phyloP scores from a whole-genome alignment of 352 stramenopile genomes.

The Phytopythium chamaehyphon region DNA sequence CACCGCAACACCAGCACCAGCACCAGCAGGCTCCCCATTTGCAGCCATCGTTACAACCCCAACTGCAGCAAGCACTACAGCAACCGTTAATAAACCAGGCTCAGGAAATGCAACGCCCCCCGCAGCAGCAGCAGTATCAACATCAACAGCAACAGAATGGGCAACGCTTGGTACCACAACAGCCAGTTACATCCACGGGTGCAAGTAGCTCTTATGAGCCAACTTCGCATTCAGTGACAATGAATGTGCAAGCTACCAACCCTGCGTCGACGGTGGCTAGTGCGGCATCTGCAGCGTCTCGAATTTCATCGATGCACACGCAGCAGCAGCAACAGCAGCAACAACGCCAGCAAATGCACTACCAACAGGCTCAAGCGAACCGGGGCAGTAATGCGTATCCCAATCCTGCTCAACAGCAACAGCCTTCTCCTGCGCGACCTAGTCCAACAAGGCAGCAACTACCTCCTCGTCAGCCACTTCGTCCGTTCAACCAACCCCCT shows the following conservation, averaged over 20 bases:
- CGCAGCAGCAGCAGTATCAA: slow-evolving; percentile 4
- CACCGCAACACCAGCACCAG: slow-evolving; percentile 3
- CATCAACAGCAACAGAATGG: slow-evolving; percentile 22
- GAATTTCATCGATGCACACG: slow-evolving; percentile 30
- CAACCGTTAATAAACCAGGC: neutral
- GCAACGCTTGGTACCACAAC: slow-evolving; percentile 10
- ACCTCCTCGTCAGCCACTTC: slow-evolving; percentile 8
- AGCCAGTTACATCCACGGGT: neutral
- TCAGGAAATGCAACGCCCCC: neutral
- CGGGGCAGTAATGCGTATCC: neutral
- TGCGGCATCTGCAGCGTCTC: slow-evolving; percentile 12
- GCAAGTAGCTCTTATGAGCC: neutral
- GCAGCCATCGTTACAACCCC: slow-evolving; percentile 4
- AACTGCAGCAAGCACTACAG: slow-evolving; percentile 4
- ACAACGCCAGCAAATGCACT: slow-evolving; percentile 10
- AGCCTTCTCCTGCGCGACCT: slow-evolving; percentile 9
- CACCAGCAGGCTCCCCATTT: slow-evolving; percentile 5
- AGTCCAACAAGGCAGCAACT: slow-evolving; percentile 10
- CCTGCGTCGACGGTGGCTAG: neutral
- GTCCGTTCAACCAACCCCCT: slow-evolving; percentile 27
- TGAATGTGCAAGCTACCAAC: neutral
- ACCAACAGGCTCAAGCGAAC: slow-evolving; percentile 9
- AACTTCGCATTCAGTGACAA: neutral
- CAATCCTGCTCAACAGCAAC: slow-evolving; percentile 2
- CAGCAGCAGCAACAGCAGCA: slow-evolving; percentile 14